phyloP scores from a whole-genome alignment of 345 rosid genomes.

The Psidium friedrichsthalianum region DNA sequence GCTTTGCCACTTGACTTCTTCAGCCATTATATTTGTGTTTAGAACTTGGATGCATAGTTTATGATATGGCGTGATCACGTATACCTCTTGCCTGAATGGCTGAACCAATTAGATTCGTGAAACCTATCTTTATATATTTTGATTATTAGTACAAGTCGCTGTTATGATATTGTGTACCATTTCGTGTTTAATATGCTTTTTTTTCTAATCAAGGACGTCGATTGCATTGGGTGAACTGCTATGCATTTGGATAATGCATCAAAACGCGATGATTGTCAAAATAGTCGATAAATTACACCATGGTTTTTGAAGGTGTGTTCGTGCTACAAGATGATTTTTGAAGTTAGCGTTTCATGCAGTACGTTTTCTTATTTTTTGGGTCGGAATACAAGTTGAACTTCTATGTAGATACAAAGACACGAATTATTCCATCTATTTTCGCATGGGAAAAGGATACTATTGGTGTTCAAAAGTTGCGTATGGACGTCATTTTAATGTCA shows the following conservation, averaged over 20 bases:
- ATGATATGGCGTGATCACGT: background rate
- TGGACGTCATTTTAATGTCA: no score
- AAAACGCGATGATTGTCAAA: background rate
- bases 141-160: background rate
- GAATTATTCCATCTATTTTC: background rate
- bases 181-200: background rate
- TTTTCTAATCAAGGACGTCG: background rate
- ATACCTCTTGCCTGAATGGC: background rate
- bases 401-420: background rate
- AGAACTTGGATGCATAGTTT: background rate
- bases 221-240: background rate
- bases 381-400: background rate
- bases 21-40: background rate
- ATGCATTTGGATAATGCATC: background rate
- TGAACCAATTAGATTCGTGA: background rate
- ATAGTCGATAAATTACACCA: background rate
- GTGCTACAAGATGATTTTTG: background rate
- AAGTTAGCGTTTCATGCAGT: no score
- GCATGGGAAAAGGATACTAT: no score
- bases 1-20: background rate
- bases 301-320: background rate
- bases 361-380: no score
- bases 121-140: background rate
- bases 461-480: no score
- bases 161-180: background rate